Evolutionary conservation across 805 yeast species (phyloP).

Genomic region (Kluyveromyces lactis): DNA sequence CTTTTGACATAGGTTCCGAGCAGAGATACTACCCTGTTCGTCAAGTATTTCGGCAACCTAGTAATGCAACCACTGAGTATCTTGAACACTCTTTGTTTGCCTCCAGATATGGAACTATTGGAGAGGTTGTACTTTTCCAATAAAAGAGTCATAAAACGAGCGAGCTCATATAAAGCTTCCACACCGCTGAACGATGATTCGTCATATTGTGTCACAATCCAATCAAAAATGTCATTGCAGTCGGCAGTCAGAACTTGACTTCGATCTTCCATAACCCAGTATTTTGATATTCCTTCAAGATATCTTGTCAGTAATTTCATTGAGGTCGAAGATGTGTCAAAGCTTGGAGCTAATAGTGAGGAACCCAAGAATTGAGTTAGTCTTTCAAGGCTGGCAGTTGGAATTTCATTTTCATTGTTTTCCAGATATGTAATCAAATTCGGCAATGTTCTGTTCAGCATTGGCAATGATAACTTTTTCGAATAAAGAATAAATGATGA

Average conservation of each 20-base stretch:
- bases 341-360: conserved; percentile 14
- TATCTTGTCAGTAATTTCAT: conserved; percentile 13
- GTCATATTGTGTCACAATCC: conserved; percentile 35
- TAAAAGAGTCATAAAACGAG: conserved; percentile 28
- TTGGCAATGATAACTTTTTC: too few relatives aligned
- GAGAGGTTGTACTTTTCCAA: conserved; percentile 21
- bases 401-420: not conserved
- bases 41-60: conserved; percentile 9
- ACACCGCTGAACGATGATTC: conserved; percentile 36
- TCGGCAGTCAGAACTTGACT: conserved; percentile 31
- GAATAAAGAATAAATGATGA: too few relatives aligned
- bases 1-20: conserved; percentile 14
- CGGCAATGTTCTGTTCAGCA: not conserved
- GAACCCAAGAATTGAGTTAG: conserved; percentile 20
- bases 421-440: not conserved
- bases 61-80: conserved; percentile 13
- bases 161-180: conserved; percentile 24
- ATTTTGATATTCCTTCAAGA: conserved; percentile 10
- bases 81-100: conserved; percentile 23
- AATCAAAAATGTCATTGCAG: conserved; percentile 39
- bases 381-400: conserved; percentile 4
- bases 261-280: conserved; percentile 22
- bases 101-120: conserved; percentile 14
- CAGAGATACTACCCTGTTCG: conserved; percentile 5
- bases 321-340: conserved; percentile 16